These are phyloP conservation scores for Iris macrosiphon DNA, from an alignment of 106 monocot genomes.

Conservation along the genomic window DNA sequence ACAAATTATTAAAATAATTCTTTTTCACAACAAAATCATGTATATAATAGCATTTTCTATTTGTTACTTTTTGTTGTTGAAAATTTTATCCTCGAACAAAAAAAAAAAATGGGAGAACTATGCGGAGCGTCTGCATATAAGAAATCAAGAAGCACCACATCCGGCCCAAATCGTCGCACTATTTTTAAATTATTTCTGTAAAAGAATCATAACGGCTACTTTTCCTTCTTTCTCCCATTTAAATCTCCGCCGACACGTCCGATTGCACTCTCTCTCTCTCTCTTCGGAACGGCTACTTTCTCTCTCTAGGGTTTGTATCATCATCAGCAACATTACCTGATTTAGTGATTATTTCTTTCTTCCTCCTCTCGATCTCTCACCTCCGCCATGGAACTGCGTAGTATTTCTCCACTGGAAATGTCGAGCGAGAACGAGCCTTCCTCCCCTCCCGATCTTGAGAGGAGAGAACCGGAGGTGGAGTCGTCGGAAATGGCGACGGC, in stretches of 20 bases:
- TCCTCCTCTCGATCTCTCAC: neutral
- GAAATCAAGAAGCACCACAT: too few species aligned
- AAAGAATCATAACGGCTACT: constrained; percentile 31
- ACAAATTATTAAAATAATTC: too few species aligned
- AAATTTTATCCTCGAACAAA: too few species aligned
- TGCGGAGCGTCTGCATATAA: too few species aligned
- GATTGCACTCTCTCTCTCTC: too few species aligned
- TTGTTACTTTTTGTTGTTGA: too few species aligned
- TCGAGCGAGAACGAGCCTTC: neutral
- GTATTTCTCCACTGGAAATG: neutral
- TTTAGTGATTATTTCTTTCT: neutral
- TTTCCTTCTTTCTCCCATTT: neutral
- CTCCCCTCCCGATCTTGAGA: neutral
- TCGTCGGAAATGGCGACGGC: neutral
- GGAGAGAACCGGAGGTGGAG: constrained; percentile 13
- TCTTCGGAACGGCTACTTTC: too few species aligned
- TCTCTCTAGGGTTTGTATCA: neutral
- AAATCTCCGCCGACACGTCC: constrained; percentile 1
- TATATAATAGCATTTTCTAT: too few species aligned
- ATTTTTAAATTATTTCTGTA: too few species aligned
- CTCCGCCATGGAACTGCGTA: constrained; percentile 14
- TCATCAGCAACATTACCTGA: neutral
- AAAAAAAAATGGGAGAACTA: too few species aligned
- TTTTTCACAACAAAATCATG: too few species aligned
- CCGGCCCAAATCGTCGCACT: too few species aligned